phyloP scores from a whole-genome alignment of 2,329 filamentous ascomycete genomes.

The Diaporthe ilicicola region DNA sequence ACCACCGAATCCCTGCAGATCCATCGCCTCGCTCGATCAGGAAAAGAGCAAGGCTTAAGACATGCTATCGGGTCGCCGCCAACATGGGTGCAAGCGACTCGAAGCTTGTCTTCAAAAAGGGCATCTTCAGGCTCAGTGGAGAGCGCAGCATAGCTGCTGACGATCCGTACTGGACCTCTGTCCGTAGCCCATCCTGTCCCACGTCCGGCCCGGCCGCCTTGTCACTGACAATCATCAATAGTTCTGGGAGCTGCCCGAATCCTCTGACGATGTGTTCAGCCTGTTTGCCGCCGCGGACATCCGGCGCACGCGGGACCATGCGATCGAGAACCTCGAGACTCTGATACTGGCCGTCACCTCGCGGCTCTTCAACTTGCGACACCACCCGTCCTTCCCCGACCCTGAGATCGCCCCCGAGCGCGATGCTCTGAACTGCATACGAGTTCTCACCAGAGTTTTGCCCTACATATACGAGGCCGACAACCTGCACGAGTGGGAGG shows the following conservation, averaged over 20 bases:
- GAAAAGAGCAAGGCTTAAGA: conserved; percentile 24
- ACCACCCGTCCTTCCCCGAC: conserved; percentile 91
- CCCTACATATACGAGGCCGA: conserved; percentile 95
- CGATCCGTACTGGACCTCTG: conserved; percentile 92
- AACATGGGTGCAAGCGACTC: conserved; percentile 97
- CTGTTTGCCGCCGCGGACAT: conserved; percentile 91
- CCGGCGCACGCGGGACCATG: conserved; percentile 84
- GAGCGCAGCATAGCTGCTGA: conserved; percentile 86
- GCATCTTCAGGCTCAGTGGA: conserved; percentile 96
- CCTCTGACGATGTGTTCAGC: conserved; percentile 94
- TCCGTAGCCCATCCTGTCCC: conserved; percentile 54
- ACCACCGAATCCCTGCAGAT: conserved; percentile 3
- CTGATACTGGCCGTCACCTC: conserved; percentile 85
- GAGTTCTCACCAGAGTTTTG: conserved; percentile 86
- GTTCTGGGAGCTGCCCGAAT: conserved; percentile 98
- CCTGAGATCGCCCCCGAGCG: conserved; percentile 83
- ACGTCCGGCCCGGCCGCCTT: not conserved
- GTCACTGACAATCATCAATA: conserved; percentile 46
- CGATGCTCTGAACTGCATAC: conserved; percentile 94
- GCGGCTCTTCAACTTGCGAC: conserved; percentile 81
- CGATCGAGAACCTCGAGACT: conserved; percentile 89
- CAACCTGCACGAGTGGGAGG: conserved; percentile 83
- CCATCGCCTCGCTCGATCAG: conserved; percentile 8
- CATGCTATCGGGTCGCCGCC: conserved; percentile 36
- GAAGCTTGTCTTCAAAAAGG: conserved; percentile 98